phyloP scores from a whole-genome alignment of 2,329 filamentous ascomycete species.

The Fulvia fulva region DNA sequence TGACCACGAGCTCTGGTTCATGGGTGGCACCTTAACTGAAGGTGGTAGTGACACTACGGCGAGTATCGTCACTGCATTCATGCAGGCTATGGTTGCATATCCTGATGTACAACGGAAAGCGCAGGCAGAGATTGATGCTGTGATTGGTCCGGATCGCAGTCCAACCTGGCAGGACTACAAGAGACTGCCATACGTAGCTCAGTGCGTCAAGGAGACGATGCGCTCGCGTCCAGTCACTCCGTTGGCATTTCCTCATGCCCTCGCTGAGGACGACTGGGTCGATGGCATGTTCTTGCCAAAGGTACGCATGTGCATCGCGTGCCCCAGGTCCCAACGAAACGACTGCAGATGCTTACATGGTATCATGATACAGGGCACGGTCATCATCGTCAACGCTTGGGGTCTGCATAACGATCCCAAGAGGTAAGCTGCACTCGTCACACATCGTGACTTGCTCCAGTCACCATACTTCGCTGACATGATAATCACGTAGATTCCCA shows the following conservation, averaged over 20 bases:
- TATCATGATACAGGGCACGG: constrained; percentile 20
- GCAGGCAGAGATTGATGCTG: constrained; percentile 31
- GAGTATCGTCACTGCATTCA: constrained; percentile 35
- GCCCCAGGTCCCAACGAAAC: too few species aligned
- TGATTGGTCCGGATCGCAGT: constrained; percentile 25
- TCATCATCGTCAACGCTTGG: constrained; percentile 38
- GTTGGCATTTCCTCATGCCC: constrained; percentile 40
- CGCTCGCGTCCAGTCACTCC: constrained; percentile 36
- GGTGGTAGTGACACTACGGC: constrained; percentile 29
- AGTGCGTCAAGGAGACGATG: constrained; percentile 36
- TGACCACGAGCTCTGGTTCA: constrained; percentile 38
- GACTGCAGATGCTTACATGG: not conserved
- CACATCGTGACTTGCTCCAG: not conserved
- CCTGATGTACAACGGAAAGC: constrained; percentile 31
- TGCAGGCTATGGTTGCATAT: constrained; percentile 33
- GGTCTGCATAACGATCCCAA: constrained; percentile 38
- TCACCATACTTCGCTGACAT: not conserved
- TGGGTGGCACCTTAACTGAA: constrained; percentile 34
- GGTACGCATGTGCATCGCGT: too few species aligned
- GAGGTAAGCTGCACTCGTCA: not conserved
- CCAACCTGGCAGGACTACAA: constrained; percentile 33
- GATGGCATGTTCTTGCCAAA: constrained; percentile 38
- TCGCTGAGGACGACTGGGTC: constrained; percentile 26
- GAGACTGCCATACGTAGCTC: constrained; percentile 32
- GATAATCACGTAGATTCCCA: constrained; percentile 7